Percentiles rank a stretch among this genome's conserved stretches.
These are phyloP conservation scores for Globisporangium okanoganense DNA, from an alignment of 352 stramenopile genomes.

Conservation along the genomic window DNA sequence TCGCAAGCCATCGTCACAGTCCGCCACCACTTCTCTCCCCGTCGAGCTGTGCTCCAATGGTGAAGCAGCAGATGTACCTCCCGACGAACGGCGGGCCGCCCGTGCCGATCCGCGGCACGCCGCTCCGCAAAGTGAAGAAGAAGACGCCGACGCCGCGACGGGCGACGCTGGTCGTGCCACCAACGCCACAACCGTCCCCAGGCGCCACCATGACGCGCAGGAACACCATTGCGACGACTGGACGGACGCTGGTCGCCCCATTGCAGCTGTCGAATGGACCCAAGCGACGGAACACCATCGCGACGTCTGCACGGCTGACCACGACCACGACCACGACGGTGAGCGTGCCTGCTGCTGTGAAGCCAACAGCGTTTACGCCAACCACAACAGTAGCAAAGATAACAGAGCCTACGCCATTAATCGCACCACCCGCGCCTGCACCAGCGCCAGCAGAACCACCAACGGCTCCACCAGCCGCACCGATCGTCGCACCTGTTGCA, in stretches of 20 bases:
- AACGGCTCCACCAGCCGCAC: background rate
- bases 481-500: background rate
- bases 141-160: background rate
- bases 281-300: background rate
- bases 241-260: background rate
- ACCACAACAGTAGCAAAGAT: background rate
- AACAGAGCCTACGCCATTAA: background rate
- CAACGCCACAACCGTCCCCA: background rate
- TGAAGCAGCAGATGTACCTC: constrained; percentile 2
- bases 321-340: background rate
- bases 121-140: constrained; percentile 2
- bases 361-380: background rate
- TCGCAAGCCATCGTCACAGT: background rate
- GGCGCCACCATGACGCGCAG: background rate
- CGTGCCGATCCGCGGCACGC: constrained; percentile 1
- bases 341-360: background rate
- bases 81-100: background rate
- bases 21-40: too few species aligned
- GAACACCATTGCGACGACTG: background rate
- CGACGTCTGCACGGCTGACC: background rate
- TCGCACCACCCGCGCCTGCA: too few species aligned
- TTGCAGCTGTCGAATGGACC: background rate
- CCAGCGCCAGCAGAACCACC: background rate
- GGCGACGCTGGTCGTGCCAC: background rate
- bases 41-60: background rate